A percentile compares a stretch with the other conserved stretches of the same genome.
Conservation (phyloP, 345 rosid genomes). For the Populus pruinosa region DNA sequence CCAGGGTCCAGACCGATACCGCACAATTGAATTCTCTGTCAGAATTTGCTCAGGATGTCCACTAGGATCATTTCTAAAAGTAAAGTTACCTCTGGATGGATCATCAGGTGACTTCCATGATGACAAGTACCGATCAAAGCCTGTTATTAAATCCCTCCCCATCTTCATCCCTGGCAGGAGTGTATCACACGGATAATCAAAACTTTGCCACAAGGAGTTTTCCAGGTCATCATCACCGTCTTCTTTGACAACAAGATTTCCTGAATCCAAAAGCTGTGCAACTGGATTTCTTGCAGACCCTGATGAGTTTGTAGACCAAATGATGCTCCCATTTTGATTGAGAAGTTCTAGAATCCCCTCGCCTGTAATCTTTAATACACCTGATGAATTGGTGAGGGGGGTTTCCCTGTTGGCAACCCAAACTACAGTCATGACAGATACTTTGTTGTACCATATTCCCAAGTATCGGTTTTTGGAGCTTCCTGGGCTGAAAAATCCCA, state of each 20-base stretch:
- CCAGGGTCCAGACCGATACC: constrained; percentile 9
- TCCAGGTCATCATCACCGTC: neutral
- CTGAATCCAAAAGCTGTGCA: neutral
- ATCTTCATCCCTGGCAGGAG: neutral
- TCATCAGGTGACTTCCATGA: neutral
- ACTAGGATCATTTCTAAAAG: neutral
- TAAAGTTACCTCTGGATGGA: neutral
- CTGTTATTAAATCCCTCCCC: neutral
- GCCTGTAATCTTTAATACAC: neutral
- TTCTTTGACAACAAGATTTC: neutral
- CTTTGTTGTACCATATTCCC: neutral
- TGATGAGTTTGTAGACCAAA: neutral
- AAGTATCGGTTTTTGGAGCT: neutral
- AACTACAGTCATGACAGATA: neutral
- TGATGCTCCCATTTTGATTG: neutral
- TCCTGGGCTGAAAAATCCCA: neutral
- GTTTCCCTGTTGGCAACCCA: neutral
- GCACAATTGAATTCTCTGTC: neutral
- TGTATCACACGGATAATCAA: neutral
- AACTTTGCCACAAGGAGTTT: neutral
- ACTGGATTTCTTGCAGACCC: neutral
- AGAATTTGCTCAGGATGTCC: neutral
- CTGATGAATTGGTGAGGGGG: neutral
- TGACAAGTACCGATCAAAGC: neutral
- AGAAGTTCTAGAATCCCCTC: neutral